A percentile compares a stretch with the other conserved stretches of the same genome.
Evolutionary conservation across 192 early-diverging fungal genomes (phyloP).

Genomic region (Podila clonocystis): DNA sequence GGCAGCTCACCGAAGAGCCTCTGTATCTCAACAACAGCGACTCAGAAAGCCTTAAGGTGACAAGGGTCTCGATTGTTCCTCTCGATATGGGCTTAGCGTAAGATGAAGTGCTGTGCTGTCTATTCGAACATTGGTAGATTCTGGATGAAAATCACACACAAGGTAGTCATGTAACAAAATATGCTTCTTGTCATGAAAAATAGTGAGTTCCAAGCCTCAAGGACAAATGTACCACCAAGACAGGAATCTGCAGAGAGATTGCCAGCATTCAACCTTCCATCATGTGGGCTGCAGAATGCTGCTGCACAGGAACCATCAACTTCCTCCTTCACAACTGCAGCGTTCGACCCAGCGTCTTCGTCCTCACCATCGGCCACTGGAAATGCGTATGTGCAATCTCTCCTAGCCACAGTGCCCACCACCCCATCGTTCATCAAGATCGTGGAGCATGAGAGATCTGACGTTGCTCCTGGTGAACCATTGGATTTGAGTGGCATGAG

Average conservation of each 20-base stretch:
- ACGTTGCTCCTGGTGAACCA: not conserved
- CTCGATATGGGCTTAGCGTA: conserved; percentile 40
- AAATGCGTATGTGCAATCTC: conserved; percentile 32
- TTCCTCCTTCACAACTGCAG: not conserved
- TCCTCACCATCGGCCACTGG: not conserved
- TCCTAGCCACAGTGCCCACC: conserved; percentile 28
- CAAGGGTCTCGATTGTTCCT: conserved; percentile 32
- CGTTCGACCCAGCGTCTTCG: not conserved
- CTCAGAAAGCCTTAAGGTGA: conserved; percentile 14
- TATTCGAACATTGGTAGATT: not conserved
- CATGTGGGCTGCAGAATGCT: not conserved
- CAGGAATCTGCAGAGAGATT: not conserved
- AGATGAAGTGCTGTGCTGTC: not conserved
- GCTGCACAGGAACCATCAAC: not conserved
- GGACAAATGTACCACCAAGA: not conserved
- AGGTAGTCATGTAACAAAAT: not conserved
- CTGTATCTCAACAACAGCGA: conserved; percentile 70
- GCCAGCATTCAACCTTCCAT: conserved; percentile 25
- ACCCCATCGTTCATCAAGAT: conserved; percentile 47
- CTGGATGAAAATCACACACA: not conserved
- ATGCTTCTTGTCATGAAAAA: not conserved
- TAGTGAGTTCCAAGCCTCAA: conserved; percentile 31
- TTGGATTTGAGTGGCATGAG: conserved; percentile 17
- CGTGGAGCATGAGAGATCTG: conserved; percentile 22
- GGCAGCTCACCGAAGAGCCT: conserved; percentile 82